Evolutionary conservation across 2,329 filamentous ascomycete species (phyloP), one percentile per base, ranked within the genome.

Genomic region (Nothopassalora personata): DNA sequence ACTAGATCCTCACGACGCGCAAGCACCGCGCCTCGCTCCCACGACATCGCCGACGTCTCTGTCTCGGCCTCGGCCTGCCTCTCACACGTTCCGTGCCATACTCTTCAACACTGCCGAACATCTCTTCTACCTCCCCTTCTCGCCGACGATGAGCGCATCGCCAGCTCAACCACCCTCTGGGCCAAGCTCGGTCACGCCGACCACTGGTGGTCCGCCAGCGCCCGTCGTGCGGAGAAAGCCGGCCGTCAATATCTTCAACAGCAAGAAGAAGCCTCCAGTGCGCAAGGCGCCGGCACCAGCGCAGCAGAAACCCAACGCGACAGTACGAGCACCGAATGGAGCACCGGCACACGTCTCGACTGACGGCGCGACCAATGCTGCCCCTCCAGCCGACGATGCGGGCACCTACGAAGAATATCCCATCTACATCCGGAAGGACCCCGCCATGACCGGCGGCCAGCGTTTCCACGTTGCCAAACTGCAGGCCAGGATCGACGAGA

Each of bases 391-490:
- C 3, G 61, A 66, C 18, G 64, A 66, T 23, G 63, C 58, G 23
- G 54, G 58, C 31, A 58, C 53, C 1, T 73, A 70, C 59, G 69
- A 72, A 10, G 86, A 86, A 68, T 86, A 79, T 66, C 90, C 90
- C 13, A 81, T 97, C 18, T 84, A 91, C 64, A 90, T 91, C 6
- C 95, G 90, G 6, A 96, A 95, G 75, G 86, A 87, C 68, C 85
- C 87, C 9, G 75, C 96, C 53, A 81, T 90, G 47, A 52, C 36
- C 57, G 88, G 94, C 66, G 89, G 88, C 5, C 77, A 96, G 60
- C 88, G 93, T 52, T 86, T 91, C 69, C 94, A 99, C 71, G 84
- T 96, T 63, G 92, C 96, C 80, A 87, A 90, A 66, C 86, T 99
- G 57, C 81, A 88, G 62, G 79, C 82, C 28, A 54, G 86, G 85